phyloP scores from a whole-genome alignment of 1,139 yeast species.

The Saccharomyces hybrid region DNA sequence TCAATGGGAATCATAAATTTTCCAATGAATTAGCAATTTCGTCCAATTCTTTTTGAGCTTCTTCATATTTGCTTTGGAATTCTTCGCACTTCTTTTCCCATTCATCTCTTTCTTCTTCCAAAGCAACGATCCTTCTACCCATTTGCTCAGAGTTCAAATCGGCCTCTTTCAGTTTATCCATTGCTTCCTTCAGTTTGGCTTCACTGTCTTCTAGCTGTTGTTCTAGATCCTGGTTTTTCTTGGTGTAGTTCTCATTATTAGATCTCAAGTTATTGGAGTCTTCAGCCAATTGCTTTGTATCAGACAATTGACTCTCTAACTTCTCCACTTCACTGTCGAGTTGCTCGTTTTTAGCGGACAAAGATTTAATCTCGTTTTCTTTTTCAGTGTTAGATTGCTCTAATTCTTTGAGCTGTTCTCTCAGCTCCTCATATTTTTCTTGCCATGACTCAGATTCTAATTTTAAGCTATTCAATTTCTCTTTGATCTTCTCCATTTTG shows the following conservation, averaged over 20 bases:
- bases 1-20: conserved; percentile 16
- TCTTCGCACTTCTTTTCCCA: conserved; percentile 92
- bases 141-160: conserved; percentile 96
- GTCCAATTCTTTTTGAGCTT: conserved; percentile 80
- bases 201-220: conserved; percentile 92
- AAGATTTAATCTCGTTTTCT: conserved; percentile 84
- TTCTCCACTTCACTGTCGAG: conserved; percentile 84
- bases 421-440: conserved; percentile 87
- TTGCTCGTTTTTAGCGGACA: conserved; percentile 80
- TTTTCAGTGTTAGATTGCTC: conserved; percentile 71
- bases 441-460: conserved; percentile 96
- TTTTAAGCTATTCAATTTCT: conserved; percentile 80
- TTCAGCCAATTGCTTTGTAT: conserved; percentile 83
- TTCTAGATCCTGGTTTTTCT: conserved; percentile 88
- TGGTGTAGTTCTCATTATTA: conserved; percentile 82
- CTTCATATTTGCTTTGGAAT: conserved; percentile 67
- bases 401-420: conserved; percentile 72
- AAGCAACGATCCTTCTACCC: conserved; percentile 88
- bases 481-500: conserved; percentile 32
- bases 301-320: conserved; percentile 66
- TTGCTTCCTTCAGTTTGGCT: conserved; percentile 84
- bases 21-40: conserved; percentile 48
- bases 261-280: conserved; percentile 87
- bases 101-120: conserved; percentile 88
- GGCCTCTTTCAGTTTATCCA: conserved; percentile 88